Base-by-base conservation (phyloP, 106 monocot genomes). In the Phalaenopsis aphrodite region DNA sequence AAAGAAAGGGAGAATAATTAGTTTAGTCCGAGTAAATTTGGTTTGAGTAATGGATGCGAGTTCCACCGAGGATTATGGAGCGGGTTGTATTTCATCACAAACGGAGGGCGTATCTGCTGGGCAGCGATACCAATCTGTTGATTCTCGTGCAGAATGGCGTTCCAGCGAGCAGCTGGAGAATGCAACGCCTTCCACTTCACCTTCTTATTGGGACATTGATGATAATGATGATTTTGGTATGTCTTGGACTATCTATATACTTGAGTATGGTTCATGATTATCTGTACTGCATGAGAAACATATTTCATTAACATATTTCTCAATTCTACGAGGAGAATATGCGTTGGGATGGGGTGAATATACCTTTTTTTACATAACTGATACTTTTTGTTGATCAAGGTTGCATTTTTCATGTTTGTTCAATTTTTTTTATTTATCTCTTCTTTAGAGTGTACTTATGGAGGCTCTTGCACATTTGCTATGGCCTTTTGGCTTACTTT, bases 121-220 rank as follows among this genome's bases (percentile, higher is more conserved):
- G 56, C 68, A 78, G 23, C 78, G 71, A 48, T 78, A 78, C 55
- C 83, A 65, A 15, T 83, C 83, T 15, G 78, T 83, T 42, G 78
- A 83, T 37, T 82, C 82, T 68, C 66, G 69, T 49, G 82, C 61
- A 17, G 83, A 78, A 45, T 83, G 83, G 83, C 52, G 83, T 37
- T 83, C 83, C 24, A 56, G 78, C 21, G 83, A 83, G 67, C 83
- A 78, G 73, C 55, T 83, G 71, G 83, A 83, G 5, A 83, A 83
- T 73, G 83, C 73, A 61, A 74, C 37, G 37, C 83, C 83, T 7
- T 83, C 83, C 14, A 83, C 83, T 74, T 73, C 78, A 58, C 83
- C 83, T 16, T 73, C 78, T 73, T 78, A 73, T 46, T 83, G 83
- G 83, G 83, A 83, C 57, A 78, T 78, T 17, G 83, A 83, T 11